These are phyloP conservation scores for Penicillium sclerotigenum DNA, from an alignment of 2,329 filamentous ascomycete genomes.

Conservation along the genomic window DNA sequence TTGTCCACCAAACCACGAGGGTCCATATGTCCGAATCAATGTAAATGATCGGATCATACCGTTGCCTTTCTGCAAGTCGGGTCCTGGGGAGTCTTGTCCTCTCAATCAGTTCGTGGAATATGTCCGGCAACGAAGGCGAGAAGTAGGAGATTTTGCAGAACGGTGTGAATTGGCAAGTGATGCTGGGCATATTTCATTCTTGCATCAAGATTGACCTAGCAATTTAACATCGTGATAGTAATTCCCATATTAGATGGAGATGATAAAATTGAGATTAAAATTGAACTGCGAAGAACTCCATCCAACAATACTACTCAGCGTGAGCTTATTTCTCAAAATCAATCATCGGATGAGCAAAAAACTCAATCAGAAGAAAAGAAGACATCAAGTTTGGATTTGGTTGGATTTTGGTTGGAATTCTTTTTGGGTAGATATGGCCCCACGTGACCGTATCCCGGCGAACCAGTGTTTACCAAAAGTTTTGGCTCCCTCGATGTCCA, in stretches of 20 bases:
- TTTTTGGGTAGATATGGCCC: not conserved
- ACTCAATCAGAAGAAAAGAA: not conserved
- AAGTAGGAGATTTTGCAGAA: slow-evolving; percentile 49
- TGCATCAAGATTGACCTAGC: slow-evolving; percentile 42
- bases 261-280: not conserved
- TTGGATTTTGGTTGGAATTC: too few relatives aligned
- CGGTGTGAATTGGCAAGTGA: slow-evolving; percentile 48
- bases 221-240: not conserved
- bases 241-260: not conserved
- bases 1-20: slow-evolving; percentile 34
- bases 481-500: slow-evolving; percentile 1
- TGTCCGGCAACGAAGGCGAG: slow-evolving; percentile 40
- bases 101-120: slow-evolving; percentile 44
- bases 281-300: not conserved
- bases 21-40: slow-evolving; percentile 51
- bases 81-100: slow-evolving; percentile 50
- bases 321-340: too few relatives aligned
- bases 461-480: slow-evolving; percentile 26
- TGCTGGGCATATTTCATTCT: slow-evolving; percentile 47
- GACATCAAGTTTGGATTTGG: too few relatives aligned
- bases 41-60: slow-evolving; percentile 57
- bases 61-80: slow-evolving; percentile 47
- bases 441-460: slow-evolving; percentile 27
- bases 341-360: not conserved
- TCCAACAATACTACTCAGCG: not conserved